Evolutionary conservation across 169 alveolate genomes (phyloP), one percentile per base, ranked within the genome.

Genomic region (Cryptosporidium baileyi): DNA sequence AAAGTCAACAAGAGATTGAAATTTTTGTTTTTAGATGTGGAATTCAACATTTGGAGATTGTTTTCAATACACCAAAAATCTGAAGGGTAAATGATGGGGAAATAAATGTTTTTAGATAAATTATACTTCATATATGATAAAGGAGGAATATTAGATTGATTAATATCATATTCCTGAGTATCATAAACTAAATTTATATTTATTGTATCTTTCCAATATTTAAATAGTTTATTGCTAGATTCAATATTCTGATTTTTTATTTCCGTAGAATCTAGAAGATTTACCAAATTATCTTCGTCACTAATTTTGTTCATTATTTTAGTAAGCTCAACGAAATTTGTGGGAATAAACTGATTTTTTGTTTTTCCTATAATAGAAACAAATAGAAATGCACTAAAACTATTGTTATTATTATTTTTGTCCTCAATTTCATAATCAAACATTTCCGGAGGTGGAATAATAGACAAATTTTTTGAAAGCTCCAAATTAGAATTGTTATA

Each of bases 31-130:
- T 45, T 74, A 49, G 82, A 74, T 3, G 63, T 54, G 3, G 19
- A 8, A 54, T 89, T 89, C 28, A 89, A 38, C 19, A 82, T 85
- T 34, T 80, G 61, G 38, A 88, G 82, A 63, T 89, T 90, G 15
- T 38, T 49, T 80, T 89, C 92, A 61, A 89, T 80, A 45, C 89
- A 65, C 92, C 92, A 89, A 45, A 89, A 89, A 60, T 89, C 92
- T 6, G 92, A 89, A 4, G 89, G 65, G 61, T 67, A 89, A 3
- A 89, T 45, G 19, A 90, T 88, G 11, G 92, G 92, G 11, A 90
- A 88, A 60, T 82, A 89, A 11, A 90, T 80, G 28, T 49, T 22
- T 57, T 61, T 61, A 17, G 32, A 34, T 44, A 82, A n/a, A 47
- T 80, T 82, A 32, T 88, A 79, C 80, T 74, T 79, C 92, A 90